Conservation (phyloP, 202 grass and related monocot genomes). For the Tripidium arundinaceum region DNA sequence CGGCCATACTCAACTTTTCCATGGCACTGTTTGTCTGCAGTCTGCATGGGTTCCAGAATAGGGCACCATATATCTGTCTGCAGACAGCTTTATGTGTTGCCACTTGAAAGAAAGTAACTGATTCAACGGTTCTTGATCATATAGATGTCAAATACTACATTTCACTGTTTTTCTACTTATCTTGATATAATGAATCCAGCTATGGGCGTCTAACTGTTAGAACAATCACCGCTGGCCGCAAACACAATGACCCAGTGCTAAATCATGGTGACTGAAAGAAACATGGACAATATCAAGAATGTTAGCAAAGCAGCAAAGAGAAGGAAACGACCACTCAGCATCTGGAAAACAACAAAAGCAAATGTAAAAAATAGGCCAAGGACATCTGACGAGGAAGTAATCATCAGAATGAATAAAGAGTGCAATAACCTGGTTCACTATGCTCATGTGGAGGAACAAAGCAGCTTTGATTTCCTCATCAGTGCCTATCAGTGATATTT, state of each 20-base stretch:
- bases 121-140: slow-evolving; percentile 4
- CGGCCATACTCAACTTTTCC: neutral
- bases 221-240: too few relatives aligned
- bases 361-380: slow-evolving; percentile 17
- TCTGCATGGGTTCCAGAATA: neutral
- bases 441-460: slow-evolving; percentile 51
- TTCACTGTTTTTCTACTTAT: neutral
- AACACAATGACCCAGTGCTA: too few relatives aligned
- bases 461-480: slow-evolving; percentile 37
- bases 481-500: slow-evolving; percentile 14
- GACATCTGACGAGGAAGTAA: slow-evolving; percentile 15
- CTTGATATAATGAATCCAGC: neutral
- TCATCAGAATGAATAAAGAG: slow-evolving; percentile 36
- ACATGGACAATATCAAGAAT: too few relatives aligned
- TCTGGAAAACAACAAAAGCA: slow-evolving; percentile 33
- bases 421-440: slow-evolving; percentile 36
- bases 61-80: neutral
- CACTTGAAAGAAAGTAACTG: slow-evolving; percentile 10
- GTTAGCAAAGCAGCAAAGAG: too few relatives aligned
- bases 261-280: too few relatives aligned
- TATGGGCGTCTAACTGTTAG: neutral
- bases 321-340: slow-evolving; percentile 5
- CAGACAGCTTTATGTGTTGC: slow-evolving; percentile 27
- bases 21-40: neutral
- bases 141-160: neutral